Percentiles rank a stretch among this genome's conserved stretches.
phyloP scores from a whole-genome alignment of 192 early-diverging fungal species.

The Backusella luteola region DNA sequence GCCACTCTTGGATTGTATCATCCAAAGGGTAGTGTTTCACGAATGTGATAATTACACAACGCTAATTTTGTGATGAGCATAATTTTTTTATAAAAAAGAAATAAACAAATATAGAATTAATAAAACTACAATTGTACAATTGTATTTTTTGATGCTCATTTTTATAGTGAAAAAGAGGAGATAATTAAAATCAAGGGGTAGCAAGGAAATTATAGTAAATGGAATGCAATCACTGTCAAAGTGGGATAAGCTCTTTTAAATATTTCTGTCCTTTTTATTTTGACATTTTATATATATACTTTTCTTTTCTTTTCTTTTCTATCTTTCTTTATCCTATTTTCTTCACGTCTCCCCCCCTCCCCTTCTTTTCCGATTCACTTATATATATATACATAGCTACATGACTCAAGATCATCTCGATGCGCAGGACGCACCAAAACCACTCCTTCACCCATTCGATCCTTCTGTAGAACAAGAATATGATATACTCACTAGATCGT shows the following conservation, averaged over 20 bases:
- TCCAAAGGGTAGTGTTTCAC: background rate
- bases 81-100: background rate
- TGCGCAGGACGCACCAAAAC: conserved; percentile 5
- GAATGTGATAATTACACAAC: background rate
- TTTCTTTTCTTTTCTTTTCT: background rate
- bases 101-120: background rate
- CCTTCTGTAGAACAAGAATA: conserved; percentile 20
- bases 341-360: background rate
- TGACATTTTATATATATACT: background rate
- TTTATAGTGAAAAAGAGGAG: conserved; percentile 1
- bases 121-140: background rate
- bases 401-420: background rate
- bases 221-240: conserved; percentile 15
- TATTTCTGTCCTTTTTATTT: background rate
- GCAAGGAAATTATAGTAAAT: conserved; percentile 4
- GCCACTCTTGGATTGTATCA: no score
- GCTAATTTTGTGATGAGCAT: background rate
- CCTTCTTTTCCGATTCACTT: background rate
- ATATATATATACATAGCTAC: background rate
- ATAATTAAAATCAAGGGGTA: conserved; percentile 8
- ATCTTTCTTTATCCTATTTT: background rate
- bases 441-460: conserved; percentile 15
- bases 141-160: background rate
- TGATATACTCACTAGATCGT: conserved; percentile 10
- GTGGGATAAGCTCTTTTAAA: conserved; percentile 5